Evolutionary conservation across 345 rosid genomes (phyloP).

Genomic region (Eucalyptus sp.): DNA sequence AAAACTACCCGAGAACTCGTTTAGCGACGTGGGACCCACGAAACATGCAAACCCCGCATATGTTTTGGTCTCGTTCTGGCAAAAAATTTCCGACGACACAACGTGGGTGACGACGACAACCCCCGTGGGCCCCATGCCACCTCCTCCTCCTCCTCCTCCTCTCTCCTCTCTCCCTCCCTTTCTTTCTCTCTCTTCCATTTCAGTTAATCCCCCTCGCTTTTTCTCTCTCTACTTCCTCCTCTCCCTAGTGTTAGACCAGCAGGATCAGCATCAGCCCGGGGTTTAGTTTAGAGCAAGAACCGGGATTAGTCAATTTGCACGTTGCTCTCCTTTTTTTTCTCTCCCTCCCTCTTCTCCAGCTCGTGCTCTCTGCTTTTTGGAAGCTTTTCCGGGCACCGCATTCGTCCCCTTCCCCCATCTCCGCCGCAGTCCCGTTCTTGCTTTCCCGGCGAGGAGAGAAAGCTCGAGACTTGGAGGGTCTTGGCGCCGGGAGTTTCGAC

Average conservation of each 20-base stretch:
- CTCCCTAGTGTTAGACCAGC: not conserved
- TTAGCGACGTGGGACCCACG: not conserved
- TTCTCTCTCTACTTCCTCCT: not conserved
- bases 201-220: not conserved
- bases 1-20: accelerated
- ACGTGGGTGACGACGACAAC: constrained; percentile 15
- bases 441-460: not conserved
- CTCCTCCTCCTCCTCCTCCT: not conserved
- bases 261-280: not conserved
- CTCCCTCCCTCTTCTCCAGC: not conserved
- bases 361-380: not conserved
- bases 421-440: not conserved
- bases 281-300: not conserved
- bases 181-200: not conserved
- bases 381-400: not conserved
- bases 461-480: not conserved
- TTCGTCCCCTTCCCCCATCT: not conserved
- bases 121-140: not conserved
- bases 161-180: not conserved
- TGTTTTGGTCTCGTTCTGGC: not conserved
- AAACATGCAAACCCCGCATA: not conserved
- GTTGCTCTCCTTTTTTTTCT: not conserved
- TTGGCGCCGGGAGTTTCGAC: not conserved
- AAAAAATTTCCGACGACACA: constrained; percentile 2
- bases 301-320: not conserved